Evolutionary conservation across 108 stramenopile genomes (phyloP).

Genomic region (Cylindrotheca closterium): DNA sequence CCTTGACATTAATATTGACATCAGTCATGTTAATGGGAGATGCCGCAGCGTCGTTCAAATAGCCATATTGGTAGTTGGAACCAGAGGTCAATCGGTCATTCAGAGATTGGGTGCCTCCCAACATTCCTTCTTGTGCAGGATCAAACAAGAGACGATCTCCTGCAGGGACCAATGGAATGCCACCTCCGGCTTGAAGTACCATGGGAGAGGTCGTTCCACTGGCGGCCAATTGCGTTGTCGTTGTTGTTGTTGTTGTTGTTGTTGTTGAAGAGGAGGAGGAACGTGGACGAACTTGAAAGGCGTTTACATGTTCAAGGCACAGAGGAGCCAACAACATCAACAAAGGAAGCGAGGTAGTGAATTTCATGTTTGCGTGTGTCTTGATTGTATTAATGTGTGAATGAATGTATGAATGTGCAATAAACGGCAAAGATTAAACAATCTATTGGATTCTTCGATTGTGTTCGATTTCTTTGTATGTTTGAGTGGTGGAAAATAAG

Average conservation of each 20-base stretch:
- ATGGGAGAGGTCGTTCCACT: neutral
- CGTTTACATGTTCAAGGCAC: too few relatives aligned
- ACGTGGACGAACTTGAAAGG: too few relatives aligned
- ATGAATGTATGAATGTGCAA: too few relatives aligned
- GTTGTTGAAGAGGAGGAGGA: too few relatives aligned
- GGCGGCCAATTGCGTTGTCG: neutral
- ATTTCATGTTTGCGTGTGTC: too few relatives aligned
- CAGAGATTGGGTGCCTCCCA: constrained; percentile 48
- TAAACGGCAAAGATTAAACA: too few relatives aligned
- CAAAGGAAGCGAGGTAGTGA: too few relatives aligned
- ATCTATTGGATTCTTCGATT: too few relatives aligned
- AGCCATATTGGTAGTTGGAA: neutral
- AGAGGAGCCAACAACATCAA: too few relatives aligned
- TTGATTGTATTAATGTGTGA: too few relatives aligned
- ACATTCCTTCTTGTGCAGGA: constrained; percentile 58
- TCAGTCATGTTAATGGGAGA: neutral
- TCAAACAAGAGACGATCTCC: constrained; percentile 59
- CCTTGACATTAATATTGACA: neutral
- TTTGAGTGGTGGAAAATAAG: too few relatives aligned
- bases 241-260: neutral
- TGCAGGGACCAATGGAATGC: constrained; percentile 36
- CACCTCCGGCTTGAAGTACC: constrained; percentile 35
- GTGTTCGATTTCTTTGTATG: too few relatives aligned
- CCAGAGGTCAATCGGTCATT: constrained; percentile 38
- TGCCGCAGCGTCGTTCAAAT: neutral